Evolutionary conservation across 2,329 filamentous ascomycete genomes (phyloP).

Genomic region (Aplosporella prunicola): DNA sequence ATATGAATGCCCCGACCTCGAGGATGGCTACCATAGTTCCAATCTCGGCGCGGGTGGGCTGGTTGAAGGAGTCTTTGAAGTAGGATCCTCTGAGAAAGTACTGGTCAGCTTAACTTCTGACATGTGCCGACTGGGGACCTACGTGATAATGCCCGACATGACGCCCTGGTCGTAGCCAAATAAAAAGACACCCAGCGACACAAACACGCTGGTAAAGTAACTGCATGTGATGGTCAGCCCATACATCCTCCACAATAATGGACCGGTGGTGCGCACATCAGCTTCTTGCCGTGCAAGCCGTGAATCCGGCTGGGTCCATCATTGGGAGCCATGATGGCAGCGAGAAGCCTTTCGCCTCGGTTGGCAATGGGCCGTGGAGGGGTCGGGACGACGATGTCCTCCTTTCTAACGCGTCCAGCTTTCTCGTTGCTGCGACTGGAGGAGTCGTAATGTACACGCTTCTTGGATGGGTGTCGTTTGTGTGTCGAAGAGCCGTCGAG

Average conservation of each 20-base stretch:
- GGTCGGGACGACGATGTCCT: conserved; percentile 74
- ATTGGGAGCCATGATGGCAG: conserved; percentile 74
- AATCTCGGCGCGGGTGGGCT: conserved; percentile 77
- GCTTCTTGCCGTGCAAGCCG: conserved; percentile 89
- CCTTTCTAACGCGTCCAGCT: conserved; percentile 39
- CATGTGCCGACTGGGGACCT: conserved; percentile 26
- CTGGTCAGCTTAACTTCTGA: conserved; percentile 18
- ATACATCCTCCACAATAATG: not conserved
- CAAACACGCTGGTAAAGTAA: conserved; percentile 90
- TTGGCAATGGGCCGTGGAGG: conserved; percentile 55
- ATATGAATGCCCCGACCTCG: conserved; percentile 84
- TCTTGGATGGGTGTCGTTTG: conserved; percentile 42
- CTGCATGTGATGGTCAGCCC: conserved; percentile 37
- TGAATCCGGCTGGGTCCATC: conserved; percentile 63
- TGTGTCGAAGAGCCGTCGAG: conserved; percentile 42
- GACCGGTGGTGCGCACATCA: conserved; percentile 58
- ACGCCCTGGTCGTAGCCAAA: conserved; percentile 88
- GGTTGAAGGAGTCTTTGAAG: conserved; percentile 86
- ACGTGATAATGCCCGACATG: conserved; percentile 71
- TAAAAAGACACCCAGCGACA: conserved; percentile 76
- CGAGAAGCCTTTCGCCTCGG: conserved; percentile 58
- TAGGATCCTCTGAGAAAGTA: conserved; percentile 56
- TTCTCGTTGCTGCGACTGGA: conserved; percentile 32
- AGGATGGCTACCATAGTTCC: conserved; percentile 98
- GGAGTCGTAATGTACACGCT: conserved; percentile 59